These are phyloP conservation scores for Oemleria cerasiformis DNA, from an alignment of 306 rosid species.

Conservation along the genomic window DNA sequence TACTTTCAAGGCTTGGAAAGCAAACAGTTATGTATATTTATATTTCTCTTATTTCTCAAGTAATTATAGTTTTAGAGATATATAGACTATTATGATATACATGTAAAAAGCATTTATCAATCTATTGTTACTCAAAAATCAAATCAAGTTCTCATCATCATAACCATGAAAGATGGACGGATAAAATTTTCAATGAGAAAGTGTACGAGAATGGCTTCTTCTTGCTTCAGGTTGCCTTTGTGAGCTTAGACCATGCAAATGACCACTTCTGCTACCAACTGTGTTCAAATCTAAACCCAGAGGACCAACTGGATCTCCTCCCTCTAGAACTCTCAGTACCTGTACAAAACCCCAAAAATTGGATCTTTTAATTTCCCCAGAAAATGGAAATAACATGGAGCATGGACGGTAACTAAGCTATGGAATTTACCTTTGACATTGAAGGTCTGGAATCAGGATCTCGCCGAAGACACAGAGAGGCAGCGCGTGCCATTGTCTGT, in stretches of 20 bases:
- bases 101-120: background rate
- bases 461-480: slow-evolving; percentile 69
- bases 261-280: slow-evolving; percentile 74
- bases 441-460: slow-evolving; percentile 83
- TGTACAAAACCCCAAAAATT: slow-evolving; percentile 27
- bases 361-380: background rate
- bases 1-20: background rate
- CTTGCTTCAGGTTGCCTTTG: slow-evolving; percentile 43
- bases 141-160: background rate
- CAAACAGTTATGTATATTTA: background rate
- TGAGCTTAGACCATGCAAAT: slow-evolving; percentile 53
- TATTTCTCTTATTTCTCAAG: background rate
- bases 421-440: slow-evolving; percentile 70
- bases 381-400: background rate
- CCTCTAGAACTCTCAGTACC: slow-evolving; percentile 91
- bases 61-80: background rate
- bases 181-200: slow-evolving; percentile 60
- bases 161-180: slow-evolving; percentile 17
- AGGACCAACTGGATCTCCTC: slow-evolving; percentile 63
- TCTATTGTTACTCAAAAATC: background rate
- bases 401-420: background rate
- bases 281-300: slow-evolving; percentile 60
- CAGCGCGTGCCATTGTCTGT: slow-evolving; percentile 81
- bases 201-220: slow-evolving; percentile 65
- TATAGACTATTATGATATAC: background rate